A percentile compares a stretch with the other conserved stretches of the same genome.
These are phyloP conservation scores for Euphorbia schlechtendalii DNA, from an alignment of 441 rosid genomes.

Conservation along the genomic window DNA sequence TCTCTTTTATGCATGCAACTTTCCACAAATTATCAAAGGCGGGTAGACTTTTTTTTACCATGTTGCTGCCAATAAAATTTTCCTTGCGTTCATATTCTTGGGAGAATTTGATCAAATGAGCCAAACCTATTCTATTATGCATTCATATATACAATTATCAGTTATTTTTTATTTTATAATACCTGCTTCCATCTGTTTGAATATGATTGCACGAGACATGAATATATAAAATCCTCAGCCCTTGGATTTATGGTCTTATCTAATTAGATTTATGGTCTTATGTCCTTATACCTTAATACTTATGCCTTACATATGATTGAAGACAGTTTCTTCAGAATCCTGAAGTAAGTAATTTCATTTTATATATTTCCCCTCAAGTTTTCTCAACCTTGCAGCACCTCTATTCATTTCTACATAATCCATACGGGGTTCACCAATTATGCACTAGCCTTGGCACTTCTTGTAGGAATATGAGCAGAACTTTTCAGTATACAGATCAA, in stretches of 20 bases:
- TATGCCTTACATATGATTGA: neutral
- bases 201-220: neutral
- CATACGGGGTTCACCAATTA: neutral
- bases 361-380: neutral
- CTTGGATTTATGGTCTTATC: neutral
- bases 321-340: conserved; percentile 2
- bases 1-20: neutral
- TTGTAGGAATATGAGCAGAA: too few relatives aligned
- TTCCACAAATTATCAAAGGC: neutral
- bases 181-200: neutral
- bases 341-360: neutral
- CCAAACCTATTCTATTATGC: neutral
- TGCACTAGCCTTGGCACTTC: neutral
- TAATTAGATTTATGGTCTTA: too few relatives aligned
- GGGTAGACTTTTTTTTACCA: neutral
- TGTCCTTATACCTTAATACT: neutral
- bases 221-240: neutral
- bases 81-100: neutral
- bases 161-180: neutral
- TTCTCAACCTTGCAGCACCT: neutral
- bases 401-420: neutral
- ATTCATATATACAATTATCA: neutral
- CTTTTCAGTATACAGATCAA: neutral
- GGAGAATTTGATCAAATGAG: neutral
- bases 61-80: neutral